A percentile compares a stretch with the other conserved stretches of the same genome.
Evolutionary conservation across 306 rosid genomes (phyloP).

Genomic region (Dryas drummondii): DNA sequence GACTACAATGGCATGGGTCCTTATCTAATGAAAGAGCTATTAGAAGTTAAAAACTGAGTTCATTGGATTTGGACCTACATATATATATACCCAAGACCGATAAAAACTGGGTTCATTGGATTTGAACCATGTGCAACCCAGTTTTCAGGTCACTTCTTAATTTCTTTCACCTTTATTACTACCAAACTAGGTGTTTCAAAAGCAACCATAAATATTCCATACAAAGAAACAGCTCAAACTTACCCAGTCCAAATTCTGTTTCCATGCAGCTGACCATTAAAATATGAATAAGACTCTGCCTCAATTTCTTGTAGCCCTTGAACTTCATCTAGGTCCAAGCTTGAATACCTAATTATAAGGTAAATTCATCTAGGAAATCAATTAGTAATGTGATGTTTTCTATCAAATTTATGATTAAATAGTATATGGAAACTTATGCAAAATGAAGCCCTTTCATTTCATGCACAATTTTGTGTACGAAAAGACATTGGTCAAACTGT

Average conservation of each 20-base stretch:
- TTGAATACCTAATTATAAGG: slow-evolving; percentile 49
- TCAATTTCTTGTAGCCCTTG: slow-evolving; percentile 65
- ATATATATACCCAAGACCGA: not conserved
- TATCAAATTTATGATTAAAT: slow-evolving; percentile 12
- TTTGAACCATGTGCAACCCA: not conserved
- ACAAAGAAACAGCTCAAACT: slow-evolving; percentile 32
- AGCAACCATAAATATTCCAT: not conserved
- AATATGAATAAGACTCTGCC: slow-evolving; percentile 65
- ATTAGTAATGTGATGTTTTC: slow-evolving; percentile 16
- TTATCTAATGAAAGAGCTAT: not conserved
- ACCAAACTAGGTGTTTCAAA: slow-evolving; percentile 12
- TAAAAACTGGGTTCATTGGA: not conserved
- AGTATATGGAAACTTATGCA: not conserved
- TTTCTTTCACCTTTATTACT: slow-evolving; percentile 6
- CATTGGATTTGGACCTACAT: not conserved
- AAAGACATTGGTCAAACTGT: not conserved
- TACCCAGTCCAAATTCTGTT: slow-evolving; percentile 89
- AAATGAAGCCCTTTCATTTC: not conserved
- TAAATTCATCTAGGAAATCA: slow-evolving; percentile 29
- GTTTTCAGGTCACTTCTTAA: slow-evolving; percentile 14
- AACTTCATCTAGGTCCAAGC: slow-evolving; percentile 64
- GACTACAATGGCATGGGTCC: not conserved
- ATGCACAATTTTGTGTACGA: not conserved
- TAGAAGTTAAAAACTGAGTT: not conserved
- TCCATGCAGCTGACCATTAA: slow-evolving; percentile 75